These are phyloP conservation scores for Chiua virens DNA, from an alignment of 768 basidiomycete genomes.

Conservation along the genomic window DNA sequence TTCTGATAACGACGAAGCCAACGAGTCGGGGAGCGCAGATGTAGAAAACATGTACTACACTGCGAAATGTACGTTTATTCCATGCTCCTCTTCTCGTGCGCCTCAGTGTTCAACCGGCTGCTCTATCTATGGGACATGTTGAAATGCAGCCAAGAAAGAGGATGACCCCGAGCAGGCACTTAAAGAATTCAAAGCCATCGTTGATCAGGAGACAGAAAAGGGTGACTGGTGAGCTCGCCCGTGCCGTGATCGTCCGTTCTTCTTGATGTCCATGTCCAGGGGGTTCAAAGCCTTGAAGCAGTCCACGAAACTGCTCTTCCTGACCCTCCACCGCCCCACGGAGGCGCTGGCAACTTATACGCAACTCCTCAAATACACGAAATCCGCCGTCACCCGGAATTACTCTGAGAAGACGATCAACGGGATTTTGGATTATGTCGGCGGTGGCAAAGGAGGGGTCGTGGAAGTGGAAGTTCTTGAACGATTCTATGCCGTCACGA, in stretches of 20 bases:
- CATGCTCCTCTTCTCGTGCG: background rate
- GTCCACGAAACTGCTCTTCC: constrained; percentile 90
- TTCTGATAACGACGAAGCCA: constrained; percentile 84
- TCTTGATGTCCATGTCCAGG: constrained; percentile 46
- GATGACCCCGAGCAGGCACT: constrained; percentile 91
- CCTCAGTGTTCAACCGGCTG: background rate
- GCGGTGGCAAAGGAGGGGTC: constrained; percentile 77
- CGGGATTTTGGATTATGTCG: constrained; percentile 96
- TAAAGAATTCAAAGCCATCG: constrained; percentile 85
- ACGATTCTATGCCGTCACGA: constrained; percentile 93
- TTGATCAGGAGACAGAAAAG: constrained; percentile 88
- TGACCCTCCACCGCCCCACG: constrained; percentile 71
- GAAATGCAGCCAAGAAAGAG: constrained; percentile 77
- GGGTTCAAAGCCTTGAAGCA: constrained; percentile 99
- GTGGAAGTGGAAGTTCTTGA: constrained; percentile 87
- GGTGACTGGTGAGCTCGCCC: constrained; percentile 77
- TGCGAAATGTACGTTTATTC: constrained; percentile 75
- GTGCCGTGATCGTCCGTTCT: background rate
- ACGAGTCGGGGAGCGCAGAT: constrained; percentile 79
- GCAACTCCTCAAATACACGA: constrained; percentile 88
- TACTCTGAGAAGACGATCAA: constrained; percentile 99
- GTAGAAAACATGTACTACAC: constrained; percentile 98
- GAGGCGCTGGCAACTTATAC: constrained; percentile 87
- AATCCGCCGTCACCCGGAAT: constrained; percentile 91
- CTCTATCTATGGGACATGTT: background rate